phyloP scores from a whole-genome alignment of 495 filamentous ascomycete genomes.

The Arthonia radiata region DNA sequence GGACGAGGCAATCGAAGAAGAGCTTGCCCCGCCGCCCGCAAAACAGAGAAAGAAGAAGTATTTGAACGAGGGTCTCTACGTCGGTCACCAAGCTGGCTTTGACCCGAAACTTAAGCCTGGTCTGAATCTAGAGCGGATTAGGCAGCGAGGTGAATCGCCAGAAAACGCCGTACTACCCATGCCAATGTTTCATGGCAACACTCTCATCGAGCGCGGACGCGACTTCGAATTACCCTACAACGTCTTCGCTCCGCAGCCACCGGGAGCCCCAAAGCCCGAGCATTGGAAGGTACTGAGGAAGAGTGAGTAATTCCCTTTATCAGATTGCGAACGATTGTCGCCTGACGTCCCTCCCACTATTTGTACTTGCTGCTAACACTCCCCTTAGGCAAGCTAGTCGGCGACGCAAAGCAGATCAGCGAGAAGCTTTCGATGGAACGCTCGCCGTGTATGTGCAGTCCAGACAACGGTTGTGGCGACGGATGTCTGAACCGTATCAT shows the following conservation, averaged over 20 bases:
- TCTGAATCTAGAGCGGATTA: constrained; percentile 29
- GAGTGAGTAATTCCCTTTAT: constrained; percentile 30
- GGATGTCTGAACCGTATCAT: constrained; percentile 84
- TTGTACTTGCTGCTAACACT: constrained; percentile 2
- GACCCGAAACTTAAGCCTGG: constrained; percentile 35
- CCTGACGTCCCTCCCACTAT: constrained; percentile 5
- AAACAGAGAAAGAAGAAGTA: constrained; percentile 23
- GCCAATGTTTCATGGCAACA: constrained; percentile 39
- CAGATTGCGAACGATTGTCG: background rate
- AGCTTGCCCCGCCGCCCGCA: too few species aligned
- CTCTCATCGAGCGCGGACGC: constrained; percentile 35
- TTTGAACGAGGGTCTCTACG: constrained; percentile 63
- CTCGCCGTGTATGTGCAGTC: constrained; percentile 56
- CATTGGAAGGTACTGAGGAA: constrained; percentile 77
- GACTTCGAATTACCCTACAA: constrained; percentile 80
- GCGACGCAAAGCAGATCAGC: constrained; percentile 69
- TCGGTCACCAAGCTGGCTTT: constrained; percentile 49
- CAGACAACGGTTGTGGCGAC: constrained; percentile 61
- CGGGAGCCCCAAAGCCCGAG: constrained; percentile 68
- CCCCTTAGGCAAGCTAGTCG: constrained; percentile 61
- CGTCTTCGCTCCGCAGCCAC: constrained; percentile 62
- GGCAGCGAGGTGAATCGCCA: constrained; percentile 13
- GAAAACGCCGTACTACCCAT: constrained; percentile 28
- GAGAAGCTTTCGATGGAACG: constrained; percentile 49
- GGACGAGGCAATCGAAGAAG: constrained; percentile 3